These are phyloP conservation scores for Dactylellina sp. DNA, from an alignment of 2,329 filamentous ascomycete species.

Conservation along the genomic window DNA sequence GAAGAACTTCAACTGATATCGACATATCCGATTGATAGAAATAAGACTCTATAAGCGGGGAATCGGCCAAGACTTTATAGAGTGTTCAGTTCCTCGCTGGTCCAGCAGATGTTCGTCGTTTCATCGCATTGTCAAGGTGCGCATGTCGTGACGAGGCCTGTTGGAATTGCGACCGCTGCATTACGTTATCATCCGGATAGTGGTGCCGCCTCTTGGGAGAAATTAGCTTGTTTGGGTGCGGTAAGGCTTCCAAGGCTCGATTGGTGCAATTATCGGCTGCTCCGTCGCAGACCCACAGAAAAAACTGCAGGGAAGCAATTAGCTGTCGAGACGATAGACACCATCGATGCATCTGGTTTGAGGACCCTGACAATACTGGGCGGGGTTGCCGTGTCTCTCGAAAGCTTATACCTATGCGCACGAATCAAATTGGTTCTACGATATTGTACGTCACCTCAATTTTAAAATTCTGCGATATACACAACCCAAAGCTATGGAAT, in stretches of 20 bases:
- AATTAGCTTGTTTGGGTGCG: constrained; percentile 16
- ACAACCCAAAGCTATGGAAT: no score
- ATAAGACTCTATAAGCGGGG: not conserved
- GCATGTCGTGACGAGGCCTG: constrained; percentile 35
- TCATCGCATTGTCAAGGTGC: not conserved
- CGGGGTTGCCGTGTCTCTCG: no score
- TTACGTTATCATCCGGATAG: constrained; percentile 31
- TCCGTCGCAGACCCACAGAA: not conserved
- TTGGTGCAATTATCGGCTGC: not conserved
- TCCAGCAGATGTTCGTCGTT: not conserved
- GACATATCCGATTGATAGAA: not conserved
- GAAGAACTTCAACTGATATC: no score
- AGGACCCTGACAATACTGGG: no score
- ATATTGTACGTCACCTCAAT: no score
- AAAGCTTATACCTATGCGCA: no score
- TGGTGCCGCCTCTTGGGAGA: not conserved
- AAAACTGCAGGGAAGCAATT: not conserved
- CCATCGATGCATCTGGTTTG: not conserved
- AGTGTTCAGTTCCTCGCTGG: not conserved
- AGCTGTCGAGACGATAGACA: not conserved
- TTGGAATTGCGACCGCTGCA: not conserved
- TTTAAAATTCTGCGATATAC: no score
- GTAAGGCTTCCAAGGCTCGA: not conserved
- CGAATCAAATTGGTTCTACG: no score
- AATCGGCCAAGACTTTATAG: constrained; percentile 18